Percentiles rank a stretch among this genome's conserved stretches.
phyloP scores from a whole-genome alignment of 2,329 filamentous ascomycete genomes.

The Sordariomycetes sp. region DNA sequence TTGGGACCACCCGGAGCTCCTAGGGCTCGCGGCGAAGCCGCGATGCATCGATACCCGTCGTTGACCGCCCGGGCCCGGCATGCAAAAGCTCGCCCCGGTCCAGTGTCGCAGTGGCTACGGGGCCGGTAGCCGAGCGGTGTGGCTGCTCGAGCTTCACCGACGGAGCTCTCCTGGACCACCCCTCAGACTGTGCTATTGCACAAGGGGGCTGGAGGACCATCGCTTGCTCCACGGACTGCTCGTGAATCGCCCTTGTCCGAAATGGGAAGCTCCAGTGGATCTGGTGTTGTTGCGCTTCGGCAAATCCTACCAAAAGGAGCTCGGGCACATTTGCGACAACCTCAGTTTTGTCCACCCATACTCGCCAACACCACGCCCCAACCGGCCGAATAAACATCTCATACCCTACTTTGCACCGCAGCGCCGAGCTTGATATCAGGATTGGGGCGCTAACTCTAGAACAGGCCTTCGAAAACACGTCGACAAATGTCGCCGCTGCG shows the following conservation, averaged over 20 bases:
- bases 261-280: not conserved
- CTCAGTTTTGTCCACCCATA: not conserved
- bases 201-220: not conserved
- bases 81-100: not conserved
- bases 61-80: not conserved
- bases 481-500: slow-evolving; percentile 90
- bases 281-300: not conserved
- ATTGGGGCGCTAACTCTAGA: slow-evolving; percentile 16
- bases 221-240: not conserved
- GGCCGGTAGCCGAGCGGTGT: not conserved
- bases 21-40: not conserved
- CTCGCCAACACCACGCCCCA: not conserved
- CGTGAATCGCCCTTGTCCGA: not conserved
- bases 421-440: not conserved
- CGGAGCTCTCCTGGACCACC: not conserved
- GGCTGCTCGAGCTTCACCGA: not conserved
- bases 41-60: not conserved
- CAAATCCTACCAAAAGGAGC: not conserved
- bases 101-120: not conserved
- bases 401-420: not conserved
- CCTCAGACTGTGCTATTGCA: not conserved
- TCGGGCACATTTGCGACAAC: not conserved
- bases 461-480: slow-evolving; percentile 98
- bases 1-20: not conserved
- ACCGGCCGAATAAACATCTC: not conserved